Conservation (phyloP, 139 green algal genomes). For the Dunaliella sp. region DNA sequence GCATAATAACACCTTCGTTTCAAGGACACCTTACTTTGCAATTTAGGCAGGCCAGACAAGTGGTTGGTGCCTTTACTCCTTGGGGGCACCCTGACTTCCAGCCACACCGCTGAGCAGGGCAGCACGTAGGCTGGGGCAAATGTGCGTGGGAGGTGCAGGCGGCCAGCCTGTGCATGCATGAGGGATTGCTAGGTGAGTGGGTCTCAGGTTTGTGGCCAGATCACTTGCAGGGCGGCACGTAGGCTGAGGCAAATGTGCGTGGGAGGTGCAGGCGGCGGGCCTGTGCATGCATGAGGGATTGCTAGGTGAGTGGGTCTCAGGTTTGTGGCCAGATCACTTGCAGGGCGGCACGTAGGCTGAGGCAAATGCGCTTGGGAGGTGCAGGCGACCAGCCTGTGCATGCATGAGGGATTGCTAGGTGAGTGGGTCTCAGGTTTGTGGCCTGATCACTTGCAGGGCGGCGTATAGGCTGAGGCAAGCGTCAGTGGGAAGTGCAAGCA, state of each 20-base stretch:
- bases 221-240: conserved; percentile 26
- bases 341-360: conserved; percentile 22
- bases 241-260: conserved; percentile 12
- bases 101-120: conserved; percentile 26
- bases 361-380: conserved; percentile 18
- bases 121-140: conserved; percentile 23
- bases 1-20: no score
- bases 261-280: conserved; percentile 12
- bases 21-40: conserved; percentile 35
- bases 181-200: no score
- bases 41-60: conserved; percentile 14
- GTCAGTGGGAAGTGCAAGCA: conserved; percentile 5
- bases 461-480: conserved; percentile 16
- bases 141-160: conserved; percentile 2
- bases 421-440: no score
- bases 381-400: neutral
- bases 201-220: no score
- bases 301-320: no score
- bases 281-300: neutral
- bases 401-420: no score
- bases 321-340: no score
- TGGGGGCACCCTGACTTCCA: conserved; percentile 10
- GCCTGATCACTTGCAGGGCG: no score
- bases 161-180: neutral
- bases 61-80: neutral